Base-by-base conservation (phyloP, 352 stramenopile species). In the Phytophthora parvispora region DNA sequence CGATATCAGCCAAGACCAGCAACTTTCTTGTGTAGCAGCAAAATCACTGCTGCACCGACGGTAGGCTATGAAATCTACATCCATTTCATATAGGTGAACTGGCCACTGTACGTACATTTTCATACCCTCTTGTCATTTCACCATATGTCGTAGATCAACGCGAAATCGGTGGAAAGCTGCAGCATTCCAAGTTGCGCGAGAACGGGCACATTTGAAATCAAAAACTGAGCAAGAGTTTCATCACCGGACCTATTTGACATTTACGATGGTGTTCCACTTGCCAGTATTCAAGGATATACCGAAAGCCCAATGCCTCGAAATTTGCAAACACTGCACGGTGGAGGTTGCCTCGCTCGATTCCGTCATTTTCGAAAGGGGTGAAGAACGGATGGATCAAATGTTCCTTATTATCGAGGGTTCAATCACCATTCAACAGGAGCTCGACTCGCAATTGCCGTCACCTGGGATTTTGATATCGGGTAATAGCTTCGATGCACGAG, bases 381-480 rank as follows among this genome's bases (percentile, higher is more conserved):
- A 86, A 4, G 24, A 40, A 7, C n/a, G 58, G 1, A 29, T 74
- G 2, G 72, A 86, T 16, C 50, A 51, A 3, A 74, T 78, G 31
- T 89, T 80, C 29, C 32, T 89, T 6, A 69, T 89, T 4, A 43
- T 84, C 4, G 64, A 74, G 50, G 81, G 81, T 4, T 54, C 62
- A 5, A 57, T 89, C 2, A 58, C 53, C 7, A 53, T 89, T 29
- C 67, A 89, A 25, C 81, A 89, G 20, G 42, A 27, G 20, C 4
- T 49, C 12, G 20, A 27, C 42, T 9, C 42, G 45, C 49, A 32
- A 7, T 16, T 53, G 22, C 50, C 27, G 18, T 4, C 47, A 20
- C 38, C 38, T n/a, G 12, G 9, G 24, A 4, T 24, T 32, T 28
- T n/a, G 32, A 13, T 8, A 31, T 4, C 45, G 2, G 24, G 24